Conservation (phyloP, 495 filamentous ascomycete species). For the Hypoxylon fuscum region DNA sequence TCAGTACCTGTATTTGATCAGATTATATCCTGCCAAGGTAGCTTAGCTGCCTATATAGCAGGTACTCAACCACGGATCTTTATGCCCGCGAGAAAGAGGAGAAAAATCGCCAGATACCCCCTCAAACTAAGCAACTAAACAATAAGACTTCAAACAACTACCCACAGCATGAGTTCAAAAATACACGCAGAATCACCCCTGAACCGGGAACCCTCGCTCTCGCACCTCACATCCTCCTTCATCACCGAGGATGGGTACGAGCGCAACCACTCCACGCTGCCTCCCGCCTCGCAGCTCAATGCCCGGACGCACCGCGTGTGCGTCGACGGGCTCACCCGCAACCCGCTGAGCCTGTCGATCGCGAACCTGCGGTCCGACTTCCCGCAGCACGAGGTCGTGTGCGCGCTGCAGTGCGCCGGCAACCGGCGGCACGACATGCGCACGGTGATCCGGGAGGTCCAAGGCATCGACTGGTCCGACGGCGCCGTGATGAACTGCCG, state of each 20-base stretch:
- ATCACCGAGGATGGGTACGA: constrained; percentile 19
- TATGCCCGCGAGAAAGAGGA: no score
- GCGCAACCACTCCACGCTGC: constrained; percentile 7
- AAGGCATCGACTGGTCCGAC: constrained; percentile 63
- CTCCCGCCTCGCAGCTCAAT: constrained; percentile 1
- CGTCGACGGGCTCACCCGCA: constrained; percentile 1
- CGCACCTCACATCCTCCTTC: constrained; percentile 1
- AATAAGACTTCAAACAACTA: no score
- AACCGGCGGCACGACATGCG: constrained; percentile 67
- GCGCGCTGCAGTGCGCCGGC: constrained; percentile 64
- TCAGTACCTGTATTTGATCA: no score
- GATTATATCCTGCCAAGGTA: no score
- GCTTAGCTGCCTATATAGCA: no score
- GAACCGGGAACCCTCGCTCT: constrained; percentile 12
- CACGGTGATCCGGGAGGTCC: constrained; percentile 53
- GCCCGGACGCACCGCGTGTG: constrained; percentile 8
- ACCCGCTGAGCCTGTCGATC: constrained; percentile 12
- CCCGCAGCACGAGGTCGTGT: constrained; percentile 58
- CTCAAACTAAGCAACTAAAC: no score
- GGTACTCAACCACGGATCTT: no score
- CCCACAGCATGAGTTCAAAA: neutral
- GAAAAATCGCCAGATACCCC: no score
- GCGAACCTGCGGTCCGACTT: constrained; percentile 57
- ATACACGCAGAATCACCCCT: constrained; percentile 1
- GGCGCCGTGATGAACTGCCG: constrained; percentile 64